Evolutionary conservation across 257 asterid species (phyloP), one percentile per base, ranked within the genome.

Genomic region (Scutellaria minor): DNA sequence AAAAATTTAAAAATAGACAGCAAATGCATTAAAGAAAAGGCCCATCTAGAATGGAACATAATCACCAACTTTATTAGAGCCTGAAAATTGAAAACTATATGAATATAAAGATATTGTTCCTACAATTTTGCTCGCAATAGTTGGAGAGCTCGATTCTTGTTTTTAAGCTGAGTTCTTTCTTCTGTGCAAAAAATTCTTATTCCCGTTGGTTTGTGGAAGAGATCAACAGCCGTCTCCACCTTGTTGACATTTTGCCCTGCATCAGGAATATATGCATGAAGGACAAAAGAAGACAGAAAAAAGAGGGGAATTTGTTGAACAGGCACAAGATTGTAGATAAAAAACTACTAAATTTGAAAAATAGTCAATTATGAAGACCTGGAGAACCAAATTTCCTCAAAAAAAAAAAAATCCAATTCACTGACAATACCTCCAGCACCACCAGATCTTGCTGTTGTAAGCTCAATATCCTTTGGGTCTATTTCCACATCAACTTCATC

Each of bases 181-280:
- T 95, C 99, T 2, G 99, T 95, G 80, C 98, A 95, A 78, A 95
- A 95, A 71, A 95, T 95, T 83, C 99, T 83, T 74, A 95, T 95
- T 77, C 99, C 98, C 0, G 99, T 95, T 68, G 99, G 99, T 77
- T 95, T 95, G 84, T 95, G 99, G 83, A 82, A 81, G 67, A 94
- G 97, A 89, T 94, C 98, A 78, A 89, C 85, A 72, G 98, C 99
- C 12, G 98, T 95, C 88, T 95, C 99, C 86, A 95, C 99, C 91
- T 95, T 95, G 85, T 95, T 95, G 57, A 95, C 99, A 87, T 95
- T 95, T 85, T 95, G 99, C 76, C 99, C 98, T 95, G 95, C 84
- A 84, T 24, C 69, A 72, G 74, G 77, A 73, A 79, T 62, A 52
- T 71, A 76, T 69, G 67, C 77, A 74, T 66, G 70, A 46, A 63